These are phyloP conservation scores for Dissophora globulifera DNA, from an alignment of 192 early-diverging fungal species.

Conservation along the genomic window DNA sequence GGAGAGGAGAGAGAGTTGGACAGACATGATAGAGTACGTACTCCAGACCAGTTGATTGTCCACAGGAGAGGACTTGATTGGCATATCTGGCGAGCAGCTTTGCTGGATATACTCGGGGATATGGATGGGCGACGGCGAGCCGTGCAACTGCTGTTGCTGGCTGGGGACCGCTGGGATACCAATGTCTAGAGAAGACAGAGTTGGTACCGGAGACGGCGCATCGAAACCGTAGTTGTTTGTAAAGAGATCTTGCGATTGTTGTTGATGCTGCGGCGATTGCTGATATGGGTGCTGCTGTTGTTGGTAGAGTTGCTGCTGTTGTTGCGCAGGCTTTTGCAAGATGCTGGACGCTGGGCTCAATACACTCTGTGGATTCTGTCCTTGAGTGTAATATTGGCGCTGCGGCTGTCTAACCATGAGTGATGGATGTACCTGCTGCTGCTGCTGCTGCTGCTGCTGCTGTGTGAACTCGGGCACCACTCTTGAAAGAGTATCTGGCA, in stretches of 20 bases:
- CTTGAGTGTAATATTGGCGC: conserved; percentile 2
- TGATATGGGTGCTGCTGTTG: background rate
- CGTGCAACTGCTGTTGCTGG: conserved; percentile 24
- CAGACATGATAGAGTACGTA: conserved; percentile 3
- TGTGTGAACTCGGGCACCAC: background rate
- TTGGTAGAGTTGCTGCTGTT: background rate
- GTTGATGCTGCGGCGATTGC: conserved; percentile 14
- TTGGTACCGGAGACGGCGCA: conserved; percentile 42
- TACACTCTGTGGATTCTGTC: conserved; percentile 4
- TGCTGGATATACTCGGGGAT: conserved; percentile 38
- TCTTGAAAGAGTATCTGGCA: background rate
- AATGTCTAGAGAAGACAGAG: conserved; percentile 25
- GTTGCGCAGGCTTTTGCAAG: conserved; percentile 5
- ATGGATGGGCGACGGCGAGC: conserved; percentile 26
- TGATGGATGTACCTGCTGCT: conserved; percentile 17
- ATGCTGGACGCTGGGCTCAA: conserved; percentile 2
- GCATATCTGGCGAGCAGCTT: conserved; percentile 45
- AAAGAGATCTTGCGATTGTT: conserved; percentile 17
- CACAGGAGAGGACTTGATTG: conserved; percentile 45
- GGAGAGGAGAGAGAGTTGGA: background rate
- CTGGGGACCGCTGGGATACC: conserved; percentile 3
- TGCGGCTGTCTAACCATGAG: conserved; percentile 12
- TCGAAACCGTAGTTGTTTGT: conserved; percentile 34
- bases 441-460: conserved; percentile 17
- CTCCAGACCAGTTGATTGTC: conserved; percentile 39